Conservation (phyloP, 768 basidiomycete genomes). For the Serendipita indica region DNA sequence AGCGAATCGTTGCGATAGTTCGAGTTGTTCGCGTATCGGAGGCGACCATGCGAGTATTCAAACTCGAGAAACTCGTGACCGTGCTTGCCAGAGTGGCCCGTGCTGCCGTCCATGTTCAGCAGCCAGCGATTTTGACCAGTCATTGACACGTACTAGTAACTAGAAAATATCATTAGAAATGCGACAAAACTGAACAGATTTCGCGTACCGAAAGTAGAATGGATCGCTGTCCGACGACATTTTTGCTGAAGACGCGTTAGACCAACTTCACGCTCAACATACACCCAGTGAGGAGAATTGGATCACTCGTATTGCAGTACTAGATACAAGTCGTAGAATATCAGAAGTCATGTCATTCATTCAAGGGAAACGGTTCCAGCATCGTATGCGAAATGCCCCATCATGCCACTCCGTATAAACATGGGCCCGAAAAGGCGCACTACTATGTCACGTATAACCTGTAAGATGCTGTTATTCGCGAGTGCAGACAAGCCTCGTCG, state of each 20-base stretch:
- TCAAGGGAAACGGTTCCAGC: not conserved
- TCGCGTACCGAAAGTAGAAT: not conserved
- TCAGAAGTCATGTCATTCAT: not conserved
- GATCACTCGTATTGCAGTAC: not conserved
- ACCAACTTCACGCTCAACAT: not conserved
- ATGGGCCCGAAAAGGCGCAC: not conserved
- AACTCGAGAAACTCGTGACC: constrained; percentile 98
- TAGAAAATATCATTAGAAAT: too few relatives aligned
- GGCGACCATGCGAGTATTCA: constrained; percentile 90
- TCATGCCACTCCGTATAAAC: not conserved
- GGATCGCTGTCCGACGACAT: not conserved
- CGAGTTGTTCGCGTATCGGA: constrained; percentile 97
- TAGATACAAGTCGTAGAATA: not conserved
- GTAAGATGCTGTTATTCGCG: not conserved
- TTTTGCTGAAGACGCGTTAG: not conserved
- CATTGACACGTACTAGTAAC: not conserved
- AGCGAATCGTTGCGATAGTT: constrained; percentile 97
- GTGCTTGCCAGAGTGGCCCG: constrained; percentile 96
- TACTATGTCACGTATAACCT: not conserved
- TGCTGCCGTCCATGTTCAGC: constrained; percentile 33
- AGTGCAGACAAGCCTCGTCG: not conserved
- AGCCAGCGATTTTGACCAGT: not conserved
- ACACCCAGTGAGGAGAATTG: not conserved
- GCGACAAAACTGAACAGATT: not conserved
- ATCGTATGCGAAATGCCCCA: not conserved